Conservation (phyloP, 2,329 filamentous ascomycete species). For the Sporothrix variecibatus region DNA sequence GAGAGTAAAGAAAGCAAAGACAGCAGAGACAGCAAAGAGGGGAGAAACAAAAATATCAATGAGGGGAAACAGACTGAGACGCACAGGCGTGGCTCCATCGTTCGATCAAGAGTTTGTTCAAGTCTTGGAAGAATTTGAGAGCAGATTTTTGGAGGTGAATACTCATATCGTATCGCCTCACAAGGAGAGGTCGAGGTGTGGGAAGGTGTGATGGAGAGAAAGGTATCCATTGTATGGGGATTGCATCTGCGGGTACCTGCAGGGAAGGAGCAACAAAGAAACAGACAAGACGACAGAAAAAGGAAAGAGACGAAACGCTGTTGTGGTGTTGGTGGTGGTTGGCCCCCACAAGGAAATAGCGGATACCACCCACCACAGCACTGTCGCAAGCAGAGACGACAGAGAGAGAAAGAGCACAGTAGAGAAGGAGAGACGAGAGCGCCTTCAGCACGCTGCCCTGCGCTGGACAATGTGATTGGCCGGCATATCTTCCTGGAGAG, state of each 20-base stretch:
- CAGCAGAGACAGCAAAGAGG: not conserved
- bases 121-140: not conserved
- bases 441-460: not conserved
- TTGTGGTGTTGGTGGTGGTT: not conserved
- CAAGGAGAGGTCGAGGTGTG: not conserved
- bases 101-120: not conserved
- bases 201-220: not conserved
- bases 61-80: too few relatives aligned
- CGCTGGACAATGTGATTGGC: constrained; percentile 6
- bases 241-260: not conserved
- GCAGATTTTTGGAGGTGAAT: not conserved
- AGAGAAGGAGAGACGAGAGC: not conserved
- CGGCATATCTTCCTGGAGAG: not conserved
- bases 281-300: not conserved
- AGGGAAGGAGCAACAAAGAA: constrained; percentile 2
- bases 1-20: too few relatives aligned
- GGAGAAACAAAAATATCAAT: too few relatives aligned
- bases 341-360: not conserved
- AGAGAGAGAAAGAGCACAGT: not conserved
- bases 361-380: not conserved
- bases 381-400: not conserved
- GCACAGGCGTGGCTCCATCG: too few relatives aligned
- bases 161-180: not conserved
- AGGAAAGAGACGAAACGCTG: not conserved
- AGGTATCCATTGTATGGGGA: not conserved